phyloP scores from a whole-genome alignment of 169 alveolate genomes.

The Plasmodium malariae region DNA sequence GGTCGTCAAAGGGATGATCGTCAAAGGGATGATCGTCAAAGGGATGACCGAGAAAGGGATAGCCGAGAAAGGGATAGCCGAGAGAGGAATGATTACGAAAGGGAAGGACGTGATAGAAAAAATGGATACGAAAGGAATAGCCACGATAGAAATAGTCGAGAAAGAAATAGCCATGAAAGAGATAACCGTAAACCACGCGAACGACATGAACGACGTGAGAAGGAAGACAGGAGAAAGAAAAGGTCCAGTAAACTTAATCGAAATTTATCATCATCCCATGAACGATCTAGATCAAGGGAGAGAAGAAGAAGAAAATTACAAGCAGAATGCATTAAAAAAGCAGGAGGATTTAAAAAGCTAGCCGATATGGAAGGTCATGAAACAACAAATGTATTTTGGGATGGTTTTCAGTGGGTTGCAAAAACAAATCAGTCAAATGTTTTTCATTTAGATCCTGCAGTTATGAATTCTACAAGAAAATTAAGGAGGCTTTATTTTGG shows the following conservation, averaged over 20 bases:
- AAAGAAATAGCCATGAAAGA: conserved; percentile 43
- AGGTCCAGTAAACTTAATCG: conserved; percentile 76
- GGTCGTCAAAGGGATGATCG: not conserved
- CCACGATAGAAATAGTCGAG: conserved; percentile 41
- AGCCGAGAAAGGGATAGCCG: conserved; percentile 29
- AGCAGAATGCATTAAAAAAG: conserved; percentile 89
- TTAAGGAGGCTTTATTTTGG: conserved; percentile 92
- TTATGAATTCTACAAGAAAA: conserved; percentile 91
- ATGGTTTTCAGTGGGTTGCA: conserved; percentile 96
- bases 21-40: not conserved
- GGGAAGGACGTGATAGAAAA: conserved; percentile 35
- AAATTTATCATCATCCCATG: conserved; percentile 84
- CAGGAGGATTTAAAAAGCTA: conserved; percentile 93
- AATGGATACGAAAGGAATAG: conserved; percentile 23
- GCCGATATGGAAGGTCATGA: conserved; percentile 94
- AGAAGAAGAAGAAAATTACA: conserved; percentile 86
- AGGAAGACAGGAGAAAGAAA: conserved; percentile 27
- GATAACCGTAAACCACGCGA: not conserved
- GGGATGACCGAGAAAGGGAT: not conserved
- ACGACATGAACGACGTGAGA: conserved; percentile 11
- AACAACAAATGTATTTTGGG: conserved; percentile 93
- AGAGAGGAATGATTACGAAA: conserved; percentile 14
- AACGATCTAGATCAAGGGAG: conserved; percentile 86
- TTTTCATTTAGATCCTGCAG: conserved; percentile 89
- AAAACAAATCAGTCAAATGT: conserved; percentile 87